A percentile compares a stretch with the other conserved stretches of the same genome.
Evolutionary conservation across 2,329 filamentous ascomycete genomes (phyloP).

Genomic region (Botrytis tulipae): DNA sequence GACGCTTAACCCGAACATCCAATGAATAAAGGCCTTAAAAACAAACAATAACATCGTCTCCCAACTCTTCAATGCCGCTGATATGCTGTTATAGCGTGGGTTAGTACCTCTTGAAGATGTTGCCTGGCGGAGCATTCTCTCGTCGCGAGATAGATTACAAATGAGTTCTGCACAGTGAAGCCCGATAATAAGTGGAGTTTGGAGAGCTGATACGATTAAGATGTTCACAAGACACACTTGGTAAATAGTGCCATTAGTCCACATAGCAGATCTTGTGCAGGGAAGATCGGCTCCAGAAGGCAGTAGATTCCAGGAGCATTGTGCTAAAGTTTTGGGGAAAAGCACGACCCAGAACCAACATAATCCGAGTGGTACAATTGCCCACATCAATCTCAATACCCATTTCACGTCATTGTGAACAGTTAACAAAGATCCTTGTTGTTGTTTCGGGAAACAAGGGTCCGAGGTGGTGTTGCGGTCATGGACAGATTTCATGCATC

Average conservation of each 20-base stretch:
- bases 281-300: too few species aligned
- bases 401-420: neutral
- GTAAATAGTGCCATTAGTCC: neutral
- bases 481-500: neutral
- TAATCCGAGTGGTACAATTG: neutral
- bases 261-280: too few species aligned
- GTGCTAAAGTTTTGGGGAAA: too few species aligned
- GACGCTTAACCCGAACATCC: neutral
- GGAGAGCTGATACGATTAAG: neutral
- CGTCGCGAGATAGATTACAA: neutral
- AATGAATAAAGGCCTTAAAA: neutral
- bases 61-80: neutral
- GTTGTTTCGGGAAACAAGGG: neutral
- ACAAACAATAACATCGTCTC: neutral
- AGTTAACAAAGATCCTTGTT: neutral
- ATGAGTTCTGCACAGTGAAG: neutral
- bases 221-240: neutral
- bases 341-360: neutral
- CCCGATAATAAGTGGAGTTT: neutral
- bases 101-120: neutral
- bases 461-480: fast-evolving
- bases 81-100: neutral
- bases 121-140: neutral
- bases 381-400: neutral
- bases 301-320: neutral